Base-by-base conservation (phyloP, 768 basidiomycete species). In the Lactarius hatsudake region DNA sequence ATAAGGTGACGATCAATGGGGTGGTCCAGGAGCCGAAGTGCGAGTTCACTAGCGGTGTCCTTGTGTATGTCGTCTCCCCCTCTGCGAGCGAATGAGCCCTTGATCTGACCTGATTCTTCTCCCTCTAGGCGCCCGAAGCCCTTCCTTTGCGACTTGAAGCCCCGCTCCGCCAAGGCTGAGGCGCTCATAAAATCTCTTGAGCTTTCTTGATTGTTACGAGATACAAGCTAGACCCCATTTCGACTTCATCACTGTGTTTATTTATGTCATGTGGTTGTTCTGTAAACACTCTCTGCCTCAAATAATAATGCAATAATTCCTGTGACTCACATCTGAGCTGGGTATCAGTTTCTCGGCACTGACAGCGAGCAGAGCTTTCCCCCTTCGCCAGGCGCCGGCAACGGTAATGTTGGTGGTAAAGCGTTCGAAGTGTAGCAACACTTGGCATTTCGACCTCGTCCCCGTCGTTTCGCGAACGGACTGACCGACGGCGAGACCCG, bases 71-170 rank as follows among this genome's bases (percentile, higher is more conserved):
- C 4, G 48, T 18, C 15, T 40, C 17, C 15, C 38, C 9, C 10
- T 7, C 13, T 55, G 26, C 54, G 28, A 20, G 32, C 2, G 17
- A 32, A 17, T 28, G 32, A 36, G 12, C 36, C 12, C 18, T 43
- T 23, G 18, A 1, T 26, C 57, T 38, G n/a, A 26, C 28, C 17
- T n/a, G 17, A 3, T 23, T 30, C 18, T 15, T 53, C 8, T 26
- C 42, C 38, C 10, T 56, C 3, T 45, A 74, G 72, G 10, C 72
- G 67, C 48, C 73, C 73, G 2, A 69, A 62, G 63, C 72, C 73
- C 9, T 74, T 74, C 64, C 38, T 67, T 48, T 69, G 71, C 62
- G 30, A 23, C 4, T 61, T 74, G n/a, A 68, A 64, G 63, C 73
- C 73, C 6, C 70, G 73, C 18, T 68, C 67, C 43, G 51, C 64